These are phyloP conservation scores for Microascus cirrosus DNA, from an alignment of 2,329 filamentous ascomycete species.

Conservation along the genomic window DNA sequence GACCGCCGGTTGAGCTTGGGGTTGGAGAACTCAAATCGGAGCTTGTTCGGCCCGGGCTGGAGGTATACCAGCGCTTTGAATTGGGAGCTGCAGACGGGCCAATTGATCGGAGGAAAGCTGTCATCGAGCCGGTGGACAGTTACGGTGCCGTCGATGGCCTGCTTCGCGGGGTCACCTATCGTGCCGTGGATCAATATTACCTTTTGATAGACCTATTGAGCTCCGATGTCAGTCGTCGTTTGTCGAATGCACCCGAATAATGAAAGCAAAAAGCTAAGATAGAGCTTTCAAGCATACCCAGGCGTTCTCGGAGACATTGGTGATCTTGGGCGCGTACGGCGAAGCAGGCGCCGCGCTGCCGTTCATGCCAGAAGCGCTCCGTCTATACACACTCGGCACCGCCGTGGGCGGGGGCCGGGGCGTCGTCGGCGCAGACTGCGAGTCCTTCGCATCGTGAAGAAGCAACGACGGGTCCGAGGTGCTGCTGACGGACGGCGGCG, in stretches of 20 bases:
- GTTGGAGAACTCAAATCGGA: constrained; percentile 80
- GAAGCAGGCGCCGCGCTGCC: constrained; percentile 49
- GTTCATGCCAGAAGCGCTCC: constrained; percentile 52
- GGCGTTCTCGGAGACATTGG: constrained; percentile 69
- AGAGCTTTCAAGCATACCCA: constrained; percentile 52
- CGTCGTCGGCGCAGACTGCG: neutral
- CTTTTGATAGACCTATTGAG: constrained; percentile 74
- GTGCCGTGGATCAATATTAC: constrained; percentile 72
- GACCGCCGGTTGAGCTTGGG: constrained; percentile 63
- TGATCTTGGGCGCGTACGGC: constrained; percentile 67
- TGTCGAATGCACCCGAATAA: neutral
- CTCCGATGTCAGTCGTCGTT: neutral
- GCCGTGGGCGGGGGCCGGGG: neutral
- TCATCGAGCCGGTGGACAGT: constrained; percentile 77
- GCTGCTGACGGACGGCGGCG: constrained; percentile 62
- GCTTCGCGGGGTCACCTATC: constrained; percentile 60
- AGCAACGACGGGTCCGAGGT: constrained; percentile 53
- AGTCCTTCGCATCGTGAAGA: neutral
- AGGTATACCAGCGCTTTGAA: constrained; percentile 90
- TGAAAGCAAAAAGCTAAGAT: neutral
- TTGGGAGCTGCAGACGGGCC: constrained; percentile 81
- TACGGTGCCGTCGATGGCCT: constrained; percentile 65
- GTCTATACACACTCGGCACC: constrained; percentile 20
- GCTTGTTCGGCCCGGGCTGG: constrained; percentile 77
- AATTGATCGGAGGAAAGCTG: constrained; percentile 68